Evolutionary conservation across 148 eudicot species (phyloP).

Genomic region (Salicornia ramosissima): DNA sequence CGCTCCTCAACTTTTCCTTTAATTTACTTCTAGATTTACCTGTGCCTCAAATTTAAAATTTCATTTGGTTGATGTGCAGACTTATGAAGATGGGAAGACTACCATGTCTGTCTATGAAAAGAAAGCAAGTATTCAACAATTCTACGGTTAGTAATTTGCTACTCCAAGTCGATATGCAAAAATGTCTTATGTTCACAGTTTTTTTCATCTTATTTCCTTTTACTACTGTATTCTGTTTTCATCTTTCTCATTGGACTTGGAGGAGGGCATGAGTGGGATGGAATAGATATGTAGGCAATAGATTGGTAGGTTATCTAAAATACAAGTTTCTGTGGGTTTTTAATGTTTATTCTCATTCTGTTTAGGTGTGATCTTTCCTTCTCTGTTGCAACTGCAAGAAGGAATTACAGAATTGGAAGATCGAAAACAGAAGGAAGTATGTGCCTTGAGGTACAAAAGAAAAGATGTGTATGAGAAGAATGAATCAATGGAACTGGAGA

Average conservation of each 20-base stretch:
- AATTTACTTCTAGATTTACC: neutral
- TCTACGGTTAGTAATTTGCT: conserved; percentile 44
- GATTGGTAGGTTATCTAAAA: neutral
- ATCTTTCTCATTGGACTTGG: neutral
- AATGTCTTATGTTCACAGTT: neutral
- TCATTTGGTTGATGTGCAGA: conserved; percentile 45
- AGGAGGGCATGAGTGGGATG: neutral
- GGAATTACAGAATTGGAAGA: conserved; percentile 80
- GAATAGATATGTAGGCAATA: neutral
- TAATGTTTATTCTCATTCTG: conserved; percentile 9
- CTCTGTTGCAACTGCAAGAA: conserved; percentile 77
- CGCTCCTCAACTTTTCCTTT: neutral
- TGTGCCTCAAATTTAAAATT: neutral
- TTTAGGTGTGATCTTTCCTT: conserved; percentile 76
- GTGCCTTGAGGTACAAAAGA: conserved; percentile 47
- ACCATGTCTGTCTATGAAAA: conserved; percentile 64
- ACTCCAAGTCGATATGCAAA: neutral
- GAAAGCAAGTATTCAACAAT: conserved; percentile 74
- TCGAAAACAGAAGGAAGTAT: conserved; percentile 65
- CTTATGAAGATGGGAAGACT: conserved; percentile 68
- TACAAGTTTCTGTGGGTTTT: neutral
- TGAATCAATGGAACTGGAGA: conserved; percentile 52
- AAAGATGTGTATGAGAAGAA: conserved; percentile 41
- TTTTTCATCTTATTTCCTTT: neutral
- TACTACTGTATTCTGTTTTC: neutral